phyloP scores from a whole-genome alignment of 176 grass and related monocot genomes.

The Raddia guianensis region DNA sequence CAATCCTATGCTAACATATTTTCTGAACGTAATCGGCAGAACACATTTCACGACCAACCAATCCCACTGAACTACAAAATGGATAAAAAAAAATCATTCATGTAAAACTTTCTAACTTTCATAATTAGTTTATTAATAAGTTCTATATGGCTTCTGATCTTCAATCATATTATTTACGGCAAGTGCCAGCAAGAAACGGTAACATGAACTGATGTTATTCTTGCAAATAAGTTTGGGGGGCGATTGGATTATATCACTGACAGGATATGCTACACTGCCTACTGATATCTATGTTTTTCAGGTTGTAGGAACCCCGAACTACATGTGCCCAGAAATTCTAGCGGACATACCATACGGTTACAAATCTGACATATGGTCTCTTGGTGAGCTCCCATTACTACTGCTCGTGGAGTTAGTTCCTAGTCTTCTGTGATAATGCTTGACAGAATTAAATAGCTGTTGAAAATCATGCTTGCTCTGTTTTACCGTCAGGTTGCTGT shows the following conservation, averaged over 20 bases:
- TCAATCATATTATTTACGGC: background rate
- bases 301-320: constrained; percentile 88
- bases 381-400: constrained; percentile 48
- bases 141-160: constrained; percentile 4
- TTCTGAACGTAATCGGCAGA: constrained; percentile 12
- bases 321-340: constrained; percentile 91
- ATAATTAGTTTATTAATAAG: background rate
- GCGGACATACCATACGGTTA: constrained; percentile 86
- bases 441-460: constrained; percentile 22
- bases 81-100: background rate
- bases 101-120: constrained; percentile 1
- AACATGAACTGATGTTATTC: background rate
- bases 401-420: background rate
- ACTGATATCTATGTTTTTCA: constrained; percentile 40
- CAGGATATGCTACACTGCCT: background rate
- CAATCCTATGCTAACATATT: background rate
- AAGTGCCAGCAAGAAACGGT: background rate
- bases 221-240: background rate
- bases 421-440: constrained; percentile 1
- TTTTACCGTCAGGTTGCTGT: constrained; percentile 71
- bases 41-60: background rate
- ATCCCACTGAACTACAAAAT: background rate
- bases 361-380: constrained; percentile 88
- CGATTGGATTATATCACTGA: background rate
- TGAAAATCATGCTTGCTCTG: background rate